Base-by-base conservation (phyloP, 495 filamentous ascomycete genomes). In the Neurospora terricola region DNA sequence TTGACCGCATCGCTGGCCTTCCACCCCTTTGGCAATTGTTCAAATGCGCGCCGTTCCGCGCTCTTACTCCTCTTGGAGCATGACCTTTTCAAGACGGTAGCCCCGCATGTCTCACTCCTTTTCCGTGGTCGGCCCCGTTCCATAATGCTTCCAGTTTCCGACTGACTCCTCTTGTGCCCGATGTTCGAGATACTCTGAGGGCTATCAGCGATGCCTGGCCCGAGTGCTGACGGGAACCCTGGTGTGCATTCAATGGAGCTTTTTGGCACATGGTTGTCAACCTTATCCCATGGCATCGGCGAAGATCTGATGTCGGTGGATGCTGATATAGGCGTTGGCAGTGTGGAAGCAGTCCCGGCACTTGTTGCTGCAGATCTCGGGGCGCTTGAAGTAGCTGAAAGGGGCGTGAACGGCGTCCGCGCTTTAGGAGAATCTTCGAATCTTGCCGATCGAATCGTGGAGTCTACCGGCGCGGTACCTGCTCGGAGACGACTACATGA, bases 141-240 rank as follows among this genome's bases (percentile, higher is more conserved):
- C 82, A 90, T 86, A 69, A 90, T 87, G 70, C 88, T 83, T n/a
- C 75, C 87, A 0, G 86, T 83, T 27, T 90, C 88, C 12, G 88
- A 90, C 73, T 83, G 81, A n/a, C 84, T 82, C 74, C 88, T 82
- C 73, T 78, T 82, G 75, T 88, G 77, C 18, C 70, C 76, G 1
- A 21, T 21, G 16, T 66, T 38, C 12, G 76, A 70, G n/a, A 69
- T 75, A 38, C 74, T 78, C 38, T 77, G 78, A 18, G 74, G 81
- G 1, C 74, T 54, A 30, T 85, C 83, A 9, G 78, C n/a, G 5
- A 70, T 43, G 30, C 83, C 83, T 4, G 78, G 73, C 73, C 81
- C 82, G 62, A 79, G 77, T 23, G 77, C 82, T 38, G 69, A 69
- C 34, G 73, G 75, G n/a, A 48, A 23, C 59, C 78, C 78, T 18